Percentiles rank a stretch among this genome's conserved stretches.
phyloP scores from a whole-genome alignment of 148 eudicot species.

The Cornus florida region DNA sequence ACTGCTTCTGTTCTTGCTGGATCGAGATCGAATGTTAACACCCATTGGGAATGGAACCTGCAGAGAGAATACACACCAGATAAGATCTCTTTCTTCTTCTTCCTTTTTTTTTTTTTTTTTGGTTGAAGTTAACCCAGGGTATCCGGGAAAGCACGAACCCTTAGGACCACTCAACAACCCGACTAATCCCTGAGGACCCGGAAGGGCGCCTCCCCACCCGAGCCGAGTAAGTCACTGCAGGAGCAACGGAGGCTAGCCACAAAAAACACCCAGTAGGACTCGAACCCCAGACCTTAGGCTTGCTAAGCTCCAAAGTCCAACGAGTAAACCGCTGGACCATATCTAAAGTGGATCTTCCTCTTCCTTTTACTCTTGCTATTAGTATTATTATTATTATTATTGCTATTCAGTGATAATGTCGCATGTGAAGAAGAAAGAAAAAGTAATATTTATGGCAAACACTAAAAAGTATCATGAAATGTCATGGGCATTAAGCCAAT shows the following conservation, averaged over 20 bases:
- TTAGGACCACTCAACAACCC: too few relatives aligned
- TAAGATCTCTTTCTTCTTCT: not conserved
- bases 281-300: too few relatives aligned
- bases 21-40: constrained; percentile 50
- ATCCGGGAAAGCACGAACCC: too few relatives aligned
- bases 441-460: not conserved
- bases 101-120: not conserved
- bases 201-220: too few relatives aligned
- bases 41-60: constrained; percentile 95
- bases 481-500: not conserved
- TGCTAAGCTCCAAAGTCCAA: too few relatives aligned
- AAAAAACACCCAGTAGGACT: too few relatives aligned
- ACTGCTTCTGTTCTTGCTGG: constrained; percentile 45
- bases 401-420: not conserved
- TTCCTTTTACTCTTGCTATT: not conserved
- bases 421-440: not conserved
- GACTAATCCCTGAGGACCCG: too few relatives aligned
- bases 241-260: too few relatives aligned
- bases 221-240: too few relatives aligned
- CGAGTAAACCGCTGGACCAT: too few relatives aligned
- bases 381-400: not conserved
- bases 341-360: not conserved
- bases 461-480: not conserved
- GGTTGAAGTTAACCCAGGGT: too few relatives aligned
- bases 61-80: constrained; percentile 11